Conservation (phyloP, 2,329 filamentous ascomycete species). For the Penicillium glabrum region DNA sequence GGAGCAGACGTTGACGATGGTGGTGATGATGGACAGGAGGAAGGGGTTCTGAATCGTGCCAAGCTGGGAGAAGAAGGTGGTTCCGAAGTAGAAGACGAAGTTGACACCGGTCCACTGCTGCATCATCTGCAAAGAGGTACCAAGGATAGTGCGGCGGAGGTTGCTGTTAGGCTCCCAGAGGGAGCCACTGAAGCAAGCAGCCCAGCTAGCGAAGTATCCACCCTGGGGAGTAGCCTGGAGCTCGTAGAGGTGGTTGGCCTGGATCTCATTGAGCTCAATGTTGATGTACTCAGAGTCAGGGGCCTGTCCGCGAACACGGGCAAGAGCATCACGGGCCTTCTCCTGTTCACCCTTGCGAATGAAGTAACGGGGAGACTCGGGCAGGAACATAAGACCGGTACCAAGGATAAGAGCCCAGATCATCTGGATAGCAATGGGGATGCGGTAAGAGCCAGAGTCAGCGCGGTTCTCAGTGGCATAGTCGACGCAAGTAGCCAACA, state of each 20-base stretch:
- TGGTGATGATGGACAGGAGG: conserved; percentile 81
- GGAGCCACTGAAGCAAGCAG: conserved; percentile 60
- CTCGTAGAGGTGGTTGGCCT: conserved; percentile 89
- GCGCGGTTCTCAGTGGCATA: conserved; percentile 65
- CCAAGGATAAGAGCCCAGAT: conserved; percentile 76
- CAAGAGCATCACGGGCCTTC: conserved; percentile 61
- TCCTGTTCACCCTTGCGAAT: conserved; percentile 74
- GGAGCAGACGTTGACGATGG: conserved; percentile 81
- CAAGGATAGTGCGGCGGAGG: conserved; percentile 68
- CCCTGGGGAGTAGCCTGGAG: conserved; percentile 63
- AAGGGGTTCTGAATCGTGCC: conserved; percentile 76
- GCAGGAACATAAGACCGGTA: conserved; percentile 70
- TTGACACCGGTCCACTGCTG: conserved; percentile 84
- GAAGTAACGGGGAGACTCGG: conserved; percentile 82
- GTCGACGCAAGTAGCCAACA: conserved; percentile 72
- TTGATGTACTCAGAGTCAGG: conserved; percentile 72
- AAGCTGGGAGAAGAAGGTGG: conserved; percentile 77
- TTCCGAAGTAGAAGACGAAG: conserved; percentile 88
- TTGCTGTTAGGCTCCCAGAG: conserved; percentile 54
- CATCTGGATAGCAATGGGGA: conserved; percentile 79
- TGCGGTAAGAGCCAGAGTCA: conserved; percentile 71
- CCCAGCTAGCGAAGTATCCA: conserved; percentile 69
- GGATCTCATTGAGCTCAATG: conserved; percentile 77
- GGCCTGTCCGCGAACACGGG: conserved; percentile 72
- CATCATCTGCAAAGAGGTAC: conserved; percentile 76